Evolutionary conservation across 768 basidiomycete species (phyloP).

Genomic region (Amanita exitialis): DNA sequence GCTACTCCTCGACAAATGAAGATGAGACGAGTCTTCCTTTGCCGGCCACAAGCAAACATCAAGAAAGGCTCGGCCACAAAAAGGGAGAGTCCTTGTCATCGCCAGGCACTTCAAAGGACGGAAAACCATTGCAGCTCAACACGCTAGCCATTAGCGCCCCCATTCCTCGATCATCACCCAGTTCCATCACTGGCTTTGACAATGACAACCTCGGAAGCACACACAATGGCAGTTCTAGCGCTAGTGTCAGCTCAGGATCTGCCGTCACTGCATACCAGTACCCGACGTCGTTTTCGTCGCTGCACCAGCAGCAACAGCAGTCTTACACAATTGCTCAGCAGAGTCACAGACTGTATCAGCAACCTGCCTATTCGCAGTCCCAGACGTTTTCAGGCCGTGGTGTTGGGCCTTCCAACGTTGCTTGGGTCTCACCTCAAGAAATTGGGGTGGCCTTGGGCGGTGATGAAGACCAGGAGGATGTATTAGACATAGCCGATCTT

Average conservation of each 20-base stretch:
- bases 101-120: slow-evolving; percentile 12
- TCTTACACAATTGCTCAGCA: not conserved
- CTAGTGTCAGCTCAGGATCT: not conserved
- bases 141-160: slow-evolving; percentile 23
- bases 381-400: not conserved
- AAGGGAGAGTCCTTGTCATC: slow-evolving; percentile 15
- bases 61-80: not conserved
- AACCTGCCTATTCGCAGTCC: not conserved
- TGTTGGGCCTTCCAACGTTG: not conserved
- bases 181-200: slow-evolving; percentile 24
- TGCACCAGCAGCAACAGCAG: slow-evolving; percentile 2
- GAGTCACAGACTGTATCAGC: not conserved
- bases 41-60: slow-evolving; percentile 2
- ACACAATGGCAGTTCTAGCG: not conserved
- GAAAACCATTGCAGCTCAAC: slow-evolving; percentile 9
- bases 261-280: slow-evolving; percentile 2
- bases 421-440: not conserved
- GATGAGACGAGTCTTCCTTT: not conserved
- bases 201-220: slow-evolving; percentile 1
- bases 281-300: not conserved
- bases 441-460: slow-evolving; percentile 1
- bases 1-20: not conserved
- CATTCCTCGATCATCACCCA: slow-evolving; percentile 21
- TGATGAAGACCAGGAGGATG: not conserved
- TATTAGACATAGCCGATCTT: not conserved